Percentiles rank a stretch among this genome's conserved stretches.
Conservation (phyloP, 495 filamentous ascomycete species). For the Podospora comata region DNA sequence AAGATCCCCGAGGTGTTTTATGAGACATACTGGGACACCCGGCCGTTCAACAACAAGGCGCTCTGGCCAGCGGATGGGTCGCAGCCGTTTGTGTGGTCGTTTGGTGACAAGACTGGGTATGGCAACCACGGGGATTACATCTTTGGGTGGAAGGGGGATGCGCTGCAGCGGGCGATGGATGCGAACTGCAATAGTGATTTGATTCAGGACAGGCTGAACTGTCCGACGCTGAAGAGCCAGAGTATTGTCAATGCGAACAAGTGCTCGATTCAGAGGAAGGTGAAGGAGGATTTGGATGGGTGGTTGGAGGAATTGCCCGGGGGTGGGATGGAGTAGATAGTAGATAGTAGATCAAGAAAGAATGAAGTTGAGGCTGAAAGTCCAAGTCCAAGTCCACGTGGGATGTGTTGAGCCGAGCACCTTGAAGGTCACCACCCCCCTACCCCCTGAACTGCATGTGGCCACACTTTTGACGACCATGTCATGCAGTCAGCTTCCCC, state of each 20-base stretch:
- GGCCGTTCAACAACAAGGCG: constrained; percentile 37
- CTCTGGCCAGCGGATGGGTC: constrained; percentile 42
- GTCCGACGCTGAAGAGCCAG: constrained; percentile 32
- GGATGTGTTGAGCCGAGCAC: not conserved
- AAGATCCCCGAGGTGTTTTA: constrained; percentile 39
- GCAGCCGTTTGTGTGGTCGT: constrained; percentile 49
- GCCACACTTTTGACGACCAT: not conserved
- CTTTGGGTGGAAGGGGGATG: constrained; percentile 37
- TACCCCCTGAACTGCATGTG: not conserved
- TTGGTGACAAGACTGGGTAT: constrained; percentile 39
- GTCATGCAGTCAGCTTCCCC: not conserved
- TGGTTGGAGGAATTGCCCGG: constrained; percentile 26
- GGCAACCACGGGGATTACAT: constrained; percentile 42
- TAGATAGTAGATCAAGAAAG: not conserved
- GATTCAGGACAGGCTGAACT: constrained; percentile 30
- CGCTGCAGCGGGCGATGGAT: constrained; percentile 40
- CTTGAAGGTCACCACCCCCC: not conserved
- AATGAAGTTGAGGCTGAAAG: not conserved
- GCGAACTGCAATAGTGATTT: constrained; percentile 36
- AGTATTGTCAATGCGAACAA: constrained; percentile 35
- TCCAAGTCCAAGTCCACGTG: not conserved
- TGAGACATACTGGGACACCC: constrained; percentile 44
- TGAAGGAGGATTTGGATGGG: constrained; percentile 38
- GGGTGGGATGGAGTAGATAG: constrained; percentile 4
- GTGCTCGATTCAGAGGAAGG: constrained; percentile 31